Evolutionary conservation across 2,329 filamentous ascomycete genomes (phyloP).

Genomic region (Trematosphaeria pertusa): DNA sequence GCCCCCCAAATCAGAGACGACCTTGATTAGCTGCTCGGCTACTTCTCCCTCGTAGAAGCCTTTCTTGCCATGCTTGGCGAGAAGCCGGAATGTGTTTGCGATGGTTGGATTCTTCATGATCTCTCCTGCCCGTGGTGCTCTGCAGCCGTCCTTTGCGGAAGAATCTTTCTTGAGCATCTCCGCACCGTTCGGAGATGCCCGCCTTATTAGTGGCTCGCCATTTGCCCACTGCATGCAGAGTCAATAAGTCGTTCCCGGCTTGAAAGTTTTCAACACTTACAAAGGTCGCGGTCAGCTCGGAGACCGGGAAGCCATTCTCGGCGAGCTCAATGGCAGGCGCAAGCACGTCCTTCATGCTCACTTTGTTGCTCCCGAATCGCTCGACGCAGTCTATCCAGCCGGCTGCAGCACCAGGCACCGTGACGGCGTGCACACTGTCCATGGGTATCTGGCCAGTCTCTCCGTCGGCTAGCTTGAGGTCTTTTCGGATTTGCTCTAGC

Average conservation of each 20-base stretch:
- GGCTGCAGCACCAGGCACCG: slow-evolving; percentile 87
- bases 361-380: slow-evolving; percentile 85
- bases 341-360: slow-evolving; percentile 79
- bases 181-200: slow-evolving; percentile 81
- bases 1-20: slow-evolving; percentile 77
- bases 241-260: slow-evolving; percentile 10
- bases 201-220: slow-evolving; percentile 68
- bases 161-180: slow-evolving; percentile 88
- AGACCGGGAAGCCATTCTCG: slow-evolving; percentile 89
- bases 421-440: slow-evolving; percentile 79
- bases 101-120: slow-evolving; percentile 86
- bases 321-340: slow-evolving; percentile 83
- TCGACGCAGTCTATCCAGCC: slow-evolving; percentile 92
- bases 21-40: slow-evolving; percentile 80
- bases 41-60: slow-evolving; percentile 91
- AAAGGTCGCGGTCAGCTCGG: slow-evolving; percentile 73
- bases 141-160: slow-evolving; percentile 69
- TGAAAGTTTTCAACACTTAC: slow-evolving; percentile 50
- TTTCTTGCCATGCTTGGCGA: slow-evolving; percentile 82
- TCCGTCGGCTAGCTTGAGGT: slow-evolving; percentile 69
- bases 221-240: slow-evolving; percentile 69
- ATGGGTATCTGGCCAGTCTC: slow-evolving; percentile 70
- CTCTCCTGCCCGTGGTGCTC: slow-evolving; percentile 81
- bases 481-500: slow-evolving; percentile 72
- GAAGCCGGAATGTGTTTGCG: slow-evolving; percentile 78